Evolutionary conservation across 75 land plant species (phyloP), one percentile per base, ranked within the genome.

Genomic region (Gnetum montanum): DNA sequence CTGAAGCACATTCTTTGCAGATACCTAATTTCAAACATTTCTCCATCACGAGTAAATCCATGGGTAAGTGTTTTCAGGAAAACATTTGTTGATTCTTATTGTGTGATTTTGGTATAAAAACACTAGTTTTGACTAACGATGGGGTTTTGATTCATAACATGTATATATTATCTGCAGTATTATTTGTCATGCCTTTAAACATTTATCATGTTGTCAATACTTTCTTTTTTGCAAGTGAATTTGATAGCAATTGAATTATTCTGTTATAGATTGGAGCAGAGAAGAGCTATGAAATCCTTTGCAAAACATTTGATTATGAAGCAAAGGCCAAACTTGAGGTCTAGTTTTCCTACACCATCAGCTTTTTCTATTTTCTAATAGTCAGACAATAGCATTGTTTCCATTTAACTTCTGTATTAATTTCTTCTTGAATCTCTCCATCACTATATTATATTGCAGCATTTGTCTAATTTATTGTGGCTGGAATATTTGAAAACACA

Each of bases 21-120:
- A 60, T 92, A 88, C 54, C 25, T 19, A n/a, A 66, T 92, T 51
- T 81, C 97, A 28, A 64, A 66, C 31, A 81, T 78, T 38, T 92
- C 97, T 24, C 97, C 97, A 52, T 87, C 97, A 60, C 70, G 80
- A 69, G 86, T 81, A 19, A 70, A 83, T 70, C 78, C 80, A 55
- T 59, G 77, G 81, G 92, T 86, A 69, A 15, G 70, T 25, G 53
- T 15, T 34, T 13, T 26, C n/a, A n/a, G n/a, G n/a, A n/a, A n/a
- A n/a, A n/a, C n/a, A n/a, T n/a, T n/a, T n/a, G n/a, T n/a, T n/a
- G n/a, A n/a, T n/a, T n/a, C n/a, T n/a, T n/a, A n/a, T n/a, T n/a
- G n/a, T n/a, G n/a, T n/a, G n/a, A n/a, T n/a, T n/a, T n/a, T n/a
- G n/a, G n/a, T n/a, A n/a, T n/a, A n/a, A n/a, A n/a, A n/a, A n/a